A percentile compares a stretch with the other conserved stretches of the same genome.
Conservation (phyloP, 1,284 basidiomycete species). For the Trichosporon sp. region DNA sequence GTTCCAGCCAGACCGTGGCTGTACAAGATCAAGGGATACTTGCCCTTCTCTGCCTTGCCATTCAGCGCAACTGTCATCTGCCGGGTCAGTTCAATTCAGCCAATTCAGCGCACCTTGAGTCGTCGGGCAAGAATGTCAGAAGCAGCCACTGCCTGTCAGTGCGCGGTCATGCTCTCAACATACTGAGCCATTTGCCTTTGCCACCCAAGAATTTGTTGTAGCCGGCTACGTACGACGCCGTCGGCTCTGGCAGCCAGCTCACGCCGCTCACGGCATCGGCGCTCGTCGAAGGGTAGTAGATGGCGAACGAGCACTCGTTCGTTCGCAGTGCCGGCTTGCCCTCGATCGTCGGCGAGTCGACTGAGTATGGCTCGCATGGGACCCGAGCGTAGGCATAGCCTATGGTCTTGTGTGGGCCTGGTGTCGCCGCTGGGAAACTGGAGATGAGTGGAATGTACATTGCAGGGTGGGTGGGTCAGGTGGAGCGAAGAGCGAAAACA, state of each 20-base stretch:
- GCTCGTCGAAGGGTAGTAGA: slow-evolving; percentile 38
- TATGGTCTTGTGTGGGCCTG: slow-evolving; percentile 23
- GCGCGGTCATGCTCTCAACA: neutral
- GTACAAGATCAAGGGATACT: slow-evolving; percentile 69
- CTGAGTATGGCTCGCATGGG: slow-evolving; percentile 16
- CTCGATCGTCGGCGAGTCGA: slow-evolving; percentile 15
- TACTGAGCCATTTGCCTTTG: neutral
- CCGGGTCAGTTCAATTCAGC: neutral
- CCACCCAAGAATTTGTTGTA: slow-evolving; percentile 30
- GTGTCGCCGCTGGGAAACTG: slow-evolving; percentile 22
- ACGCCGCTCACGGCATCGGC: slow-evolving; percentile 6
- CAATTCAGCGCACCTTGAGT: neutral
- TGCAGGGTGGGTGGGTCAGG: neutral
- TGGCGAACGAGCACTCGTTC: slow-evolving; percentile 27
- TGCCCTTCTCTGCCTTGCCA: neutral
- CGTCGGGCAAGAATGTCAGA: neutral
- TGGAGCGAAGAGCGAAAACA: neutral
- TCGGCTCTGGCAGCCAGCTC: slow-evolving; percentile 31
- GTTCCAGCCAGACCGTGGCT: slow-evolving; percentile 75
- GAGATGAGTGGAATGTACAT: slow-evolving; percentile 19
- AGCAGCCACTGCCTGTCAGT: neutral
- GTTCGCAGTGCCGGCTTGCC: slow-evolving; percentile 27
- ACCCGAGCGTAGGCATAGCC: slow-evolving; percentile 28
- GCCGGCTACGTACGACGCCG: slow-evolving; percentile 27
- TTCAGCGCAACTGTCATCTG: neutral